phyloP scores from a whole-genome alignment of 352 stramenopile genomes.

The Chrysophaeum taylorii region DNA sequence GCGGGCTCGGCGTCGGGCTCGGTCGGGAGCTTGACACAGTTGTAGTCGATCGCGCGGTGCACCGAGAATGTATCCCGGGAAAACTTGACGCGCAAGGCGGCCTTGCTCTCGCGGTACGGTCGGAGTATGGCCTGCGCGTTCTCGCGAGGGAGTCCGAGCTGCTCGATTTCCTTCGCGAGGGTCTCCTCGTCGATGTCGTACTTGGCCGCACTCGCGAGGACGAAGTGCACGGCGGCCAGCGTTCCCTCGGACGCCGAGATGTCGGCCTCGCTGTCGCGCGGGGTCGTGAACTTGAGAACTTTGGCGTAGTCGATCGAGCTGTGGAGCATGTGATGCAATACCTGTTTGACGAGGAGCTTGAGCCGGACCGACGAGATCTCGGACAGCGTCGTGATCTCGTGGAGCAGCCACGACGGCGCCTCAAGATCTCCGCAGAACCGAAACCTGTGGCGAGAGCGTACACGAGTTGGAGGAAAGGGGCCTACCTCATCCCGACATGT shows the following conservation, averaged over 20 bases:
- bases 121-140: constrained; percentile 15
- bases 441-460: too few relatives aligned
- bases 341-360: constrained; percentile 20
- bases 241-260: background rate
- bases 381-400: constrained; percentile 14
- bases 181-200: constrained; percentile 6
- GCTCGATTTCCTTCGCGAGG: constrained; percentile 17
- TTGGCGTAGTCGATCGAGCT: constrained; percentile 11
- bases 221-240: constrained; percentile 12
- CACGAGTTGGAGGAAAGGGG: too few relatives aligned
- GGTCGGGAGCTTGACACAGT: too few relatives aligned
- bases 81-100: too few relatives aligned
- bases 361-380: constrained; percentile 13
- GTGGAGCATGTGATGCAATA: background rate
- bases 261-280: background rate
- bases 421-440: constrained; percentile 13
- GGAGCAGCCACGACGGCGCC: constrained; percentile 16
- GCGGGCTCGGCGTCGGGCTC: too few relatives aligned
- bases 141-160: constrained; percentile 18
- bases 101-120: too few relatives aligned
- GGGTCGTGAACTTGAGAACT: constrained; percentile 1
- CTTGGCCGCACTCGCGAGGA: constrained; percentile 1
- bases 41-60: too few relatives aligned
- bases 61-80: too few relatives aligned
- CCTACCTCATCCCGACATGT: too few relatives aligned